These are phyloP conservation scores for Harringtonia aguacate DNA, from an alignment of 2,329 filamentous ascomycete genomes.

Conservation along the genomic window DNA sequence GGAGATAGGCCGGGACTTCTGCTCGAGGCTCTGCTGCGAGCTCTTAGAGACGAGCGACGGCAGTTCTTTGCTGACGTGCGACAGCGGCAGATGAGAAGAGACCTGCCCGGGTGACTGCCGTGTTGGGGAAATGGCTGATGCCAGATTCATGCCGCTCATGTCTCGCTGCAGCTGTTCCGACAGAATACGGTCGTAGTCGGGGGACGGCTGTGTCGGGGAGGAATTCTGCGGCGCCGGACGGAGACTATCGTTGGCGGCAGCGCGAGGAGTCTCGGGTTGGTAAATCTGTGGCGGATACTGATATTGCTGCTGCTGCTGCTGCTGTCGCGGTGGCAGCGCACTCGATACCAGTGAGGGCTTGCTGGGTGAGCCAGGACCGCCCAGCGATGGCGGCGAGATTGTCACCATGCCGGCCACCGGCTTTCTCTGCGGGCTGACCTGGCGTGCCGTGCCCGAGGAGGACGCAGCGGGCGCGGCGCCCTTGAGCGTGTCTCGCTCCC, in stretches of 20 bases:
- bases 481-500: constrained; percentile 45
- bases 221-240: constrained; percentile 32
- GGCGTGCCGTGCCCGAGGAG: constrained; percentile 32
- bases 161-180: constrained; percentile 55
- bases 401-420: constrained; percentile 27
- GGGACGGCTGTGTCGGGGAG: constrained; percentile 35
- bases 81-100: constrained; percentile 4
- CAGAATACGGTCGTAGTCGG: constrained; percentile 49
- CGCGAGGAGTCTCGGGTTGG: constrained; percentile 13
- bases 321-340: too few species aligned
- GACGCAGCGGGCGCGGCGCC: constrained; percentile 25
- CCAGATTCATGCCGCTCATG: constrained; percentile 45
- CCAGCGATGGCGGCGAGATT: constrained; percentile 41
- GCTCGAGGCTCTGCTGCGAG: constrained; percentile 24
- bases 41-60: constrained; percentile 21
- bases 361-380: constrained; percentile 47
- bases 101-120: neutral
- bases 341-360: constrained; percentile 24
- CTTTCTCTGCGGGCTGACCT: constrained; percentile 50
- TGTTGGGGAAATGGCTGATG: constrained; percentile 18
- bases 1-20: constrained; percentile 24
- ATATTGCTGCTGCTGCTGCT: constrained; percentile 5
- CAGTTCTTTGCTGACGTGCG: constrained; percentile 15
- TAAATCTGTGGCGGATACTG: constrained; percentile 15
- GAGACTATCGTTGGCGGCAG: constrained; percentile 16